Conservation (phyloP, 805 yeast species). For the Saccharomycopsis synnaedendra region DNA sequence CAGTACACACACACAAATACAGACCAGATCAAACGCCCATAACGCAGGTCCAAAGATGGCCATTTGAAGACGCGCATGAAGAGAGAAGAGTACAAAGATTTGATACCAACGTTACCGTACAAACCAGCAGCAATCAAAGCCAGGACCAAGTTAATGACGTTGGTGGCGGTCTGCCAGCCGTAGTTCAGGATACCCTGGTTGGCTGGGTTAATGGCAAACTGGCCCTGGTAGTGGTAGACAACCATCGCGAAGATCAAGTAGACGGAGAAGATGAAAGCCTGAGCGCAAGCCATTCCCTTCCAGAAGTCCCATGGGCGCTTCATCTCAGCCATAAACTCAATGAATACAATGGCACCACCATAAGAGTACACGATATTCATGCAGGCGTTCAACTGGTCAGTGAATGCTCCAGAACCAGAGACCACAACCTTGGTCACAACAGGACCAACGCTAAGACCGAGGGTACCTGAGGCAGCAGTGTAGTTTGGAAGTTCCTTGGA, state of each 20-base stretch:
- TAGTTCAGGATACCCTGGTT: conserved; percentile 30
- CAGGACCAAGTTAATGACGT: conserved; percentile 27
- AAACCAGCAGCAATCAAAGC: conserved; percentile 34
- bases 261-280: conserved; percentile 27
- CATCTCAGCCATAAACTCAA: conserved; percentile 39
- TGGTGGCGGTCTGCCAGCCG: conserved; percentile 27
- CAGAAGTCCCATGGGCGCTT: conserved; percentile 36
- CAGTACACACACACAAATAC: conserved; percentile 28
- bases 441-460: conserved; percentile 18
- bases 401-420: conserved; percentile 18
- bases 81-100: conserved; percentile 32
- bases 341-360: conserved; percentile 41
- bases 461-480: conserved; percentile 18
- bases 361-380: conserved; percentile 37
- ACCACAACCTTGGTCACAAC: conserved; percentile 20
- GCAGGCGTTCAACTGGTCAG: conserved; percentile 26
- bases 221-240: conserved; percentile 35
- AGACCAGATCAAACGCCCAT: conserved; percentile 28
- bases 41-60: conserved; percentile 24
- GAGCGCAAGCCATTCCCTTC: conserved; percentile 35
- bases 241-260: conserved; percentile 33
- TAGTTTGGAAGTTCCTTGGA: conserved; percentile 26
- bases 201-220: conserved; percentile 32
- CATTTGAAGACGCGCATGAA: conserved; percentile 23
- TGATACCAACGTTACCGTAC: conserved; percentile 36